Percentiles rank a stretch among this genome's conserved stretches.
Conservation (phyloP, 176 grass and related monocot species). For the Ensete glaucum region DNA sequence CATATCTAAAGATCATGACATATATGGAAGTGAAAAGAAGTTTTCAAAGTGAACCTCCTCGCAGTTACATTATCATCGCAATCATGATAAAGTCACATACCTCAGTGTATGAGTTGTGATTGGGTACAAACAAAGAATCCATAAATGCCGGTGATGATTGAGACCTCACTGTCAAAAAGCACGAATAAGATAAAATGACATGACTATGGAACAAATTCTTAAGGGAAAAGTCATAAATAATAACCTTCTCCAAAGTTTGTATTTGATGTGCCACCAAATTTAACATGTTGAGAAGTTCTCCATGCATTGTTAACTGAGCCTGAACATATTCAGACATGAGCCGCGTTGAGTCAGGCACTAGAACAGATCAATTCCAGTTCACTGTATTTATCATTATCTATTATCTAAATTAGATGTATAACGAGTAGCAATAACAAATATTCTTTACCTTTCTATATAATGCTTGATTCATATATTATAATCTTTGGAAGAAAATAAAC, state of each 20-base stretch:
- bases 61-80: not conserved
- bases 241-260: slow-evolving; percentile 45
- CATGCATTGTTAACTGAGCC: slow-evolving; percentile 49
- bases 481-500: not conserved
- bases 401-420: not conserved
- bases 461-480: not conserved
- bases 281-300: slow-evolving; percentile 53
- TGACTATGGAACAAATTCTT: not conserved
- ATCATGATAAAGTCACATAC: slow-evolving; percentile 1
- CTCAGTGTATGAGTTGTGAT: not conserved
- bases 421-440: not conserved
- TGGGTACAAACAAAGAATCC: slow-evolving; percentile 24
- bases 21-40: too few species aligned
- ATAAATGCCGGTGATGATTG: slow-evolving; percentile 26
- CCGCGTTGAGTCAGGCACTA: not conserved
- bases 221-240: not conserved
- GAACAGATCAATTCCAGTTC: not conserved
- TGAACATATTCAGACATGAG: slow-evolving; percentile 22
- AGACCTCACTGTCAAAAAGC: slow-evolving; percentile 37
- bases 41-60: too few species aligned
- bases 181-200: slow-evolving; percentile 9
- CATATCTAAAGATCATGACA: too few species aligned
- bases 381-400: not conserved
- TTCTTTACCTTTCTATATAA: not conserved
- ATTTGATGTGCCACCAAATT: slow-evolving; percentile 26